Conservation (phyloP, 768 basidiomycete genomes). For the Cyclocybe cylindracea region DNA sequence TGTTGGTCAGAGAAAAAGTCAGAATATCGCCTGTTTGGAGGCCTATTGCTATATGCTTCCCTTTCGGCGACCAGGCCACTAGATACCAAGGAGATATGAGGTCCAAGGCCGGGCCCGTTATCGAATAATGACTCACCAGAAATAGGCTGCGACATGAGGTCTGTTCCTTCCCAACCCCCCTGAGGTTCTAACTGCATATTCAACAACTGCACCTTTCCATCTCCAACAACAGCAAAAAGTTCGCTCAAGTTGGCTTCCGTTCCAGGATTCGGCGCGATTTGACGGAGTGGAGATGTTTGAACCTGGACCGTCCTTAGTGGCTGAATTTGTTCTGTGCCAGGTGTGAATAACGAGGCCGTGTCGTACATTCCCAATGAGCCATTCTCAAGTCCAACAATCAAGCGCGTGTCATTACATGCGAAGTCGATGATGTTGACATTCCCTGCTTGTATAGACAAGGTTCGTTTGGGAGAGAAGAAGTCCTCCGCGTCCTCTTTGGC, state of each 20-base stretch:
- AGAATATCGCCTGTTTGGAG: slow-evolving; percentile 70
- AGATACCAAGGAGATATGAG: slow-evolving; percentile 6
- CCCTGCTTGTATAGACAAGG: slow-evolving; percentile 40
- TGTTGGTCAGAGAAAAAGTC: slow-evolving; percentile 61
- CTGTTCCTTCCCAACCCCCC: slow-evolving; percentile 57
- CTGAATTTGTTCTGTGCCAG: slow-evolving; percentile 39
- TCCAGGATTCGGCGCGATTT: slow-evolving; percentile 68
- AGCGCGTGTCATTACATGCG: slow-evolving; percentile 57
- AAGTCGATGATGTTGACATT: slow-evolving; percentile 58
- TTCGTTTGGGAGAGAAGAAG: slow-evolving; percentile 53
- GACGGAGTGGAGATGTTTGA: slow-evolving; percentile 45
- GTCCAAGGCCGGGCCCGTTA: neutral
- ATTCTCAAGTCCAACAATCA: slow-evolving; percentile 58
- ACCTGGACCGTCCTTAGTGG: slow-evolving; percentile 53
- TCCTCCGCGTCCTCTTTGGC: slow-evolving; percentile 39
- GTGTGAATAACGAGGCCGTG: slow-evolving; percentile 49
- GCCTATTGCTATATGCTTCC: slow-evolving; percentile 81
- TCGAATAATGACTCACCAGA: slow-evolving; percentile 47
- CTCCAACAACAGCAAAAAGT: slow-evolving; percentile 56
- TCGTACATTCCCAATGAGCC: slow-evolving; percentile 67
- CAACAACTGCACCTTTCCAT: slow-evolving; percentile 57
- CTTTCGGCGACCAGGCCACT: slow-evolving; percentile 89
- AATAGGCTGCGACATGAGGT: slow-evolving; percentile 50
- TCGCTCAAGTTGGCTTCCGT: slow-evolving; percentile 50
- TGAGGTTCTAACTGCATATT: slow-evolving; percentile 54